These are phyloP conservation scores for Vitis rotundifolia DNA, from an alignment of 164 flowering plant genomes.

Conservation along the genomic window DNA sequence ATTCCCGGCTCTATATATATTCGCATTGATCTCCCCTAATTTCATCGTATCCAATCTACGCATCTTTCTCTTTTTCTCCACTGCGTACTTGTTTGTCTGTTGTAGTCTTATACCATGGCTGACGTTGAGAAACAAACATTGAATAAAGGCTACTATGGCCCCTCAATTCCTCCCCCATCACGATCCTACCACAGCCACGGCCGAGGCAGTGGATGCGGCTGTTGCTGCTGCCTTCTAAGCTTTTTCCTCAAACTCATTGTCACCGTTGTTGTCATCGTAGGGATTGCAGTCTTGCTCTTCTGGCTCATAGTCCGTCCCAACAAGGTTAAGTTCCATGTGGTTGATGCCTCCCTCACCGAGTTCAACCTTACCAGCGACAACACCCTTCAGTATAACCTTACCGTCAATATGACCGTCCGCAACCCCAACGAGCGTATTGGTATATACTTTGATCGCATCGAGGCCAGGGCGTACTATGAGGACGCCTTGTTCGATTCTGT, in stretches of 20 bases:
- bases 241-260: constrained; percentile 28
- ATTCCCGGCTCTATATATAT: too few species aligned
- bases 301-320: constrained; percentile 62
- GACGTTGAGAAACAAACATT: constrained; percentile 22
- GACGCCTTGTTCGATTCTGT: constrained; percentile 37
- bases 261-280: constrained; percentile 27
- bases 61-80: too few species aligned
- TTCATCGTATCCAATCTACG: too few species aligned
- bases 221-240: constrained; percentile 19
- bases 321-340: constrained; percentile 40
- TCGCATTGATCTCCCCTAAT: too few species aligned
- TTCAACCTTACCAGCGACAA: constrained; percentile 41
- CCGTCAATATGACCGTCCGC: constrained; percentile 48
- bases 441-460: constrained; percentile 67
- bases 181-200: constrained; percentile 19
- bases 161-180: constrained; percentile 24
- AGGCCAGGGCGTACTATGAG: constrained; percentile 53
- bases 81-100: too few species aligned
- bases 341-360: constrained; percentile 37
- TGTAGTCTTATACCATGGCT: too few species aligned
- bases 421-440: constrained; percentile 79
- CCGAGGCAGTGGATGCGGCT: constrained; percentile 19
- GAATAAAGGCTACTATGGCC: constrained; percentile 47
- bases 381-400: constrained; percentile 60
- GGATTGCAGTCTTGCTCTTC: constrained; percentile 36